A percentile compares a stretch with the other conserved stretches of the same genome.
phyloP scores from a whole-genome alignment of 1,139 yeast genomes.

The Magnusiomyces sp. region DNA sequence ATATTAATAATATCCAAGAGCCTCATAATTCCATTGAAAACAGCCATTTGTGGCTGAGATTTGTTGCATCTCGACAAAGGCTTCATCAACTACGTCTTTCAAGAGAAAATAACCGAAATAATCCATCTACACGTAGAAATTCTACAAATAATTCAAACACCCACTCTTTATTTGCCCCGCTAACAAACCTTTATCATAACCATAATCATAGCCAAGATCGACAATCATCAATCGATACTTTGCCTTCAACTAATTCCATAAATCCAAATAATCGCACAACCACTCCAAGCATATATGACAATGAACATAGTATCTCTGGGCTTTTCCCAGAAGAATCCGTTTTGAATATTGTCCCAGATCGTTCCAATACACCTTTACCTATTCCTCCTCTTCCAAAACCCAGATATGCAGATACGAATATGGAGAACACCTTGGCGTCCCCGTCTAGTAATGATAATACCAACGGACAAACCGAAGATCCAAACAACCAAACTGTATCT shows the following conservation, averaged over 20 bases:
- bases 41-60: constrained; percentile 21
- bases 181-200: not conserved
- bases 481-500: not conserved
- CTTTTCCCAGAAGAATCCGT: too few species aligned
- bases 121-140: too few species aligned
- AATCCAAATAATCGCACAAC: constrained; percentile 4
- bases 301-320: too few species aligned
- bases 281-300: too few species aligned
- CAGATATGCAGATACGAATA: not conserved
- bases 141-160: not conserved
- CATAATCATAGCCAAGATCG: not conserved
- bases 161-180: not conserved
- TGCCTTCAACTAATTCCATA: constrained; percentile 2
- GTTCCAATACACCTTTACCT: not conserved
- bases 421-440: not conserved
- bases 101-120: too few species aligned
- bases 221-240: not conserved
- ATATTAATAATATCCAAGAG: constrained; percentile 14
- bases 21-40: constrained; percentile 18
- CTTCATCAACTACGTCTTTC: constrained; percentile 9
- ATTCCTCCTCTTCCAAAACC: constrained; percentile 2
- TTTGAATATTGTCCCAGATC: not conserved
- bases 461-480: not conserved
- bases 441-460: not conserved
- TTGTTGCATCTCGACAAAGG: constrained; percentile 22